Conservation (phyloP, 2,329 filamentous ascomycete genomes). For the Paracorniculantispora psalliotae region DNA sequence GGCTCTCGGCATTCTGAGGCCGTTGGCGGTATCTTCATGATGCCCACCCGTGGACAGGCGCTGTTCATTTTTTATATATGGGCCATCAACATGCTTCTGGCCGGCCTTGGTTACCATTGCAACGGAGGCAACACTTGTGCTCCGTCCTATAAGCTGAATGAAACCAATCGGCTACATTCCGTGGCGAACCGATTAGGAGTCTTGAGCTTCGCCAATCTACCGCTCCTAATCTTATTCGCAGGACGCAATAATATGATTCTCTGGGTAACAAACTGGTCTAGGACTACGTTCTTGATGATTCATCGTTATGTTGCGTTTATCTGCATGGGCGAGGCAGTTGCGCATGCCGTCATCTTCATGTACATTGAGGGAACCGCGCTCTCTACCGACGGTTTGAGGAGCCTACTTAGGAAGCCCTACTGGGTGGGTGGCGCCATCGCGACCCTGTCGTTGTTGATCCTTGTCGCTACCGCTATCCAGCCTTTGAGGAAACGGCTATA, state of each 20-base stretch:
- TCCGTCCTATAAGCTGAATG: slow-evolving; percentile 4
- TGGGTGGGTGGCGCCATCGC: slow-evolving; percentile 40
- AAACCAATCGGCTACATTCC: slow-evolving; percentile 25
- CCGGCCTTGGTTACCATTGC: slow-evolving; percentile 21
- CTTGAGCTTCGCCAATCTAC: slow-evolving; percentile 31
- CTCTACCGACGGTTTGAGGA: neutral
- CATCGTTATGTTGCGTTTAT: slow-evolving; percentile 43
- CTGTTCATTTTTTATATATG: slow-evolving; percentile 33
- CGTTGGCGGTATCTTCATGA: slow-evolving; percentile 11
- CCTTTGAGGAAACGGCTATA: slow-evolving; percentile 32
- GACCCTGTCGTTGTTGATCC: slow-evolving; percentile 25
- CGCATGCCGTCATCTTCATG: slow-evolving; percentile 38
- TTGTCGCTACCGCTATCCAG: slow-evolving; percentile 29
- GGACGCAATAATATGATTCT: slow-evolving; percentile 41
- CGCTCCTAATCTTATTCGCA: slow-evolving; percentile 35
- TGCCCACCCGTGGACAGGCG: slow-evolving; percentile 34
- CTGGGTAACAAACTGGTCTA: slow-evolving; percentile 40
- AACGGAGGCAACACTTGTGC: slow-evolving; percentile 24
- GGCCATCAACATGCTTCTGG: slow-evolving; percentile 30
- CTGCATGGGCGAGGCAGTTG: slow-evolving; percentile 34
- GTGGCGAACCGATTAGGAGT: slow-evolving; percentile 33
- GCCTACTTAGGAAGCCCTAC: slow-evolving; percentile 19
- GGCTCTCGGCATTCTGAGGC: slow-evolving; percentile 16
- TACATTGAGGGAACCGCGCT: slow-evolving; percentile 21
- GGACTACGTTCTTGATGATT: slow-evolving; percentile 40